Evolutionary conservation across 2,329 filamentous ascomycete genomes (phyloP).

Genomic region (Nemania sp.): DNA sequence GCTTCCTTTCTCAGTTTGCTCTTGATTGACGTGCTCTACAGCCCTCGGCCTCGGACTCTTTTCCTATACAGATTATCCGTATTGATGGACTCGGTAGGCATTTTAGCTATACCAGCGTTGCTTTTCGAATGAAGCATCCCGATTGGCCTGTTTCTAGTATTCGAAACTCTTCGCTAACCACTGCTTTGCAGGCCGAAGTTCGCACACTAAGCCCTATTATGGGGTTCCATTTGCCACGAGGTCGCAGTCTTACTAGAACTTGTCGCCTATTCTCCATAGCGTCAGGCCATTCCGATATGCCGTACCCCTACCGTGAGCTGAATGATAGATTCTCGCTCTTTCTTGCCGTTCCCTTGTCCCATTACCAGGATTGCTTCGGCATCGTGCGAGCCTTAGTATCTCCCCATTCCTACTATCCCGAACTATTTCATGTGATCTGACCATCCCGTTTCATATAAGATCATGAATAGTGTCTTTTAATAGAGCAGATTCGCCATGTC

Average conservation of each 20-base stretch:
- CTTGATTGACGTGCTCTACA: not conserved
- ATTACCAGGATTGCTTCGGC: not conserved
- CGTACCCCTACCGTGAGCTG: slow-evolving; percentile 20
- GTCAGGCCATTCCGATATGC: not conserved
- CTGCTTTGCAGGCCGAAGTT: slow-evolving; percentile 5
- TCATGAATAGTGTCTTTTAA: not conserved
- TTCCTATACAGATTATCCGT: not conserved
- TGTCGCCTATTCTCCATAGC: slow-evolving; percentile 8
- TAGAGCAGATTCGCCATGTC: slow-evolving; percentile 1
- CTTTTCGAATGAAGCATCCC: not conserved
- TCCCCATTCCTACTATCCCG: not conserved
- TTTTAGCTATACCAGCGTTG: not conserved
- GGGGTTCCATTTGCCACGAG: slow-evolving; percentile 20
- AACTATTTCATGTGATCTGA: not conserved
- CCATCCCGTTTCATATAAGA: slow-evolving; percentile 10
- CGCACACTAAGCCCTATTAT: slow-evolving; percentile 33
- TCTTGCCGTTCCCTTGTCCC: not conserved
- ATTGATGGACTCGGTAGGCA: too few relatives aligned
- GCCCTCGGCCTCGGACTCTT: not conserved
- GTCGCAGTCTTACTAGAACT: not conserved
- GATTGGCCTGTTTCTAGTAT: slow-evolving; percentile 1
- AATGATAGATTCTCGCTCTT: slow-evolving; percentile 14
- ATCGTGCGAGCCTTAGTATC: slow-evolving; percentile 6
- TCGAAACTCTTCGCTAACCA: slow-evolving; percentile 2
- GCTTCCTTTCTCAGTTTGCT: not conserved